Evolutionary conservation across 1,284 basidiomycete genomes (phyloP), one percentile per base, ranked within the genome.

Genomic region (Singerocomus rubriflavus): DNA sequence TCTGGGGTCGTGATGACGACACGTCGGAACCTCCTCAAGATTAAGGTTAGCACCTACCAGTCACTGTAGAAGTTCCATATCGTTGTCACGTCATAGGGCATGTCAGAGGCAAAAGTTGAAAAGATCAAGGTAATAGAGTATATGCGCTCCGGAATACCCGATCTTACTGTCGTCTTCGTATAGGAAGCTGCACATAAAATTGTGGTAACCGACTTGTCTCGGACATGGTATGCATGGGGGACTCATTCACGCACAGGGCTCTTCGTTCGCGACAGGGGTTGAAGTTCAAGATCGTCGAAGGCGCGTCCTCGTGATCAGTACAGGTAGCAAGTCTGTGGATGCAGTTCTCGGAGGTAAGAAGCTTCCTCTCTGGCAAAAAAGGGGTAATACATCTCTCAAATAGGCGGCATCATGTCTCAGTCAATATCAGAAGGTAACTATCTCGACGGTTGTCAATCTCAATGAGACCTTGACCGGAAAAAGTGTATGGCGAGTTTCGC

Each of bases 101-200:
- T 90, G 79, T 91, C 89, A 4, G 89, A 91, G 58, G 90, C 93
- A 2, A 97, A 97, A 67, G 91, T 97, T 0, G 93, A 97, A 64
- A 97, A 97, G 68, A 90, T 97, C 61, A 96, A 96, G 76, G 93
- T 84, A 52, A 31, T 30, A 32, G 39, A 17, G 44, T 66, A 55
- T 65, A 68, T 67, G 52, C 58, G 66, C 38, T 27, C 36, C 17
- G 30, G 46, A 42, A 49, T n/a, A 49, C 34, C 44, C 41, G 42
- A 17, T 26, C 50, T 43, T 14, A 46, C 44, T 38, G 4, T 33
- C 47, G 3, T 7, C 35, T 43, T 32, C 21, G 41, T 47, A 21
- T 54, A 93, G 90, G 92, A 95, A 75, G 89, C 88, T 12, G 88
- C 89, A 4, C 79, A 85, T 54, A 94, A 93, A 66, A 85, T 93